Evolutionary conservation across 495 filamentous ascomycete genomes (phyloP).

Genomic region (Hypomontagnella submonticulosa): DNA sequence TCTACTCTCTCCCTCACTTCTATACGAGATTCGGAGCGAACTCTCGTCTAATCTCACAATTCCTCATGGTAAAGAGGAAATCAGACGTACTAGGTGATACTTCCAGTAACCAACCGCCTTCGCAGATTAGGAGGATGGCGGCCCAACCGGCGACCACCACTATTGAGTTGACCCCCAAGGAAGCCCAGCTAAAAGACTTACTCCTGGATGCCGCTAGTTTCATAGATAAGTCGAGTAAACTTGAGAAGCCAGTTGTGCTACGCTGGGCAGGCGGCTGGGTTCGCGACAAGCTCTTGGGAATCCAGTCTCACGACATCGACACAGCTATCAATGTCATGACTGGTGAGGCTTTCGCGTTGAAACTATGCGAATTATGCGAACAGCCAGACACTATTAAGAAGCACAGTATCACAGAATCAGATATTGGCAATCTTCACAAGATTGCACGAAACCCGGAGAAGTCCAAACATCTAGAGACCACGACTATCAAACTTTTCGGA

Average conservation of each 20-base stretch:
- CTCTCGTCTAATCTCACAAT: background rate
- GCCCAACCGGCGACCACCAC: slow-evolving; percentile 47
- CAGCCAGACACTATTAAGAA: slow-evolving; percentile 52
- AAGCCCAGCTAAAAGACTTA: slow-evolving; percentile 73
- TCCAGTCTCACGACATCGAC: slow-evolving; percentile 89
- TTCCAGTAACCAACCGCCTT: slow-evolving; percentile 20
- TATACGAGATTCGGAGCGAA: slow-evolving; percentile 9
- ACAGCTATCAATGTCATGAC: slow-evolving; percentile 96
- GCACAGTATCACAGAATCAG: slow-evolving; percentile 61
- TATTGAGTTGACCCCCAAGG: slow-evolving; percentile 72
- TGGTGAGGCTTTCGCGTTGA: slow-evolving; percentile 81
- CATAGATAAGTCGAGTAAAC: slow-evolving; percentile 66
- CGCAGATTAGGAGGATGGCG: slow-evolving; percentile 42
- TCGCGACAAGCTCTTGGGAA: slow-evolving; percentile 89
- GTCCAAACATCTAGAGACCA: slow-evolving; percentile 96
- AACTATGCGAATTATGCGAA: slow-evolving; percentile 66
- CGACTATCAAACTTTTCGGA: slow-evolving; percentile 84
- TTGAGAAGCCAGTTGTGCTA: slow-evolving; percentile 67
- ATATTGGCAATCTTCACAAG: slow-evolving; percentile 74
- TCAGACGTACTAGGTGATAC: slow-evolving; percentile 34
- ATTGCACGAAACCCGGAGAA: slow-evolving; percentile 94
- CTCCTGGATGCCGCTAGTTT: slow-evolving; percentile 79
- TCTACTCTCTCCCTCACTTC: background rate
- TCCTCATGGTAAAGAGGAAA: slow-evolving; percentile 46
- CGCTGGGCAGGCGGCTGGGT: slow-evolving; percentile 99